A percentile compares a stretch with the other conserved stretches of the same genome.
These are phyloP conservation scores for Dichotomocladium elegans DNA, from an alignment of 371 early-diverging fungal genomes.

Conservation along the genomic window DNA sequence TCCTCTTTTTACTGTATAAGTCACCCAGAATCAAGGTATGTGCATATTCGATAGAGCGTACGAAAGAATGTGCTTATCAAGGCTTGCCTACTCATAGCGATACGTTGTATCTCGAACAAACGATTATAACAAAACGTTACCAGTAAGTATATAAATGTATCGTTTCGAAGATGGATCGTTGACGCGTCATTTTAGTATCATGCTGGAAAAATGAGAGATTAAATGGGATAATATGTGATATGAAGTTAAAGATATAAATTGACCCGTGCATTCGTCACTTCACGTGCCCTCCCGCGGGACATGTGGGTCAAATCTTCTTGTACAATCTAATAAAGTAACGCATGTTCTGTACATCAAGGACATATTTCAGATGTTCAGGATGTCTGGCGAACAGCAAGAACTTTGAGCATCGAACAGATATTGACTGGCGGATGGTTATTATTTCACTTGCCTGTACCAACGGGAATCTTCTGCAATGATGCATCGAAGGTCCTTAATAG, in stretches of 20 bases:
- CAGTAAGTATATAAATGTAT: not conserved
- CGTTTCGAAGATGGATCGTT: not conserved
- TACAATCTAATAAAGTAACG: conserved; percentile 87
- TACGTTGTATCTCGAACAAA: not conserved
- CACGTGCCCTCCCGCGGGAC: too few species aligned
- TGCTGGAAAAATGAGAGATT: not conserved
- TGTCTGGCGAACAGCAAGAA: conserved; percentile 20
- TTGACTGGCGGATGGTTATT: too few species aligned
- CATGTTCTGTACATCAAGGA: conserved; percentile 84
- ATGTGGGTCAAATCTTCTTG: conserved; percentile 35
- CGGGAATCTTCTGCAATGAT: conserved; percentile 66
- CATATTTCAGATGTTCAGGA: conserved; percentile 67
- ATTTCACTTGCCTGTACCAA: conserved; percentile 73
- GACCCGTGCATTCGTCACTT: too few species aligned
- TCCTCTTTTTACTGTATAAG: not conserved
- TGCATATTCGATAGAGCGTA: too few species aligned
- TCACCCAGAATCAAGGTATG: conserved; percentile 10
- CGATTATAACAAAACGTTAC: not conserved
- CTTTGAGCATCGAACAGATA: not conserved
- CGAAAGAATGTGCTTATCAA: too few species aligned
- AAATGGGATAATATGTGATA: too few species aligned
- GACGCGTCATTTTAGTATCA: not conserved
- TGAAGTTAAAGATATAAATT: too few species aligned
- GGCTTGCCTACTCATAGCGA: not conserved
- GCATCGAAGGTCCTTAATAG: conserved; percentile 67